A percentile compares a stretch with the other conserved stretches of the same genome.
phyloP scores from a whole-genome alignment of 139 green algal species.

The Picochlorum sp. region DNA sequence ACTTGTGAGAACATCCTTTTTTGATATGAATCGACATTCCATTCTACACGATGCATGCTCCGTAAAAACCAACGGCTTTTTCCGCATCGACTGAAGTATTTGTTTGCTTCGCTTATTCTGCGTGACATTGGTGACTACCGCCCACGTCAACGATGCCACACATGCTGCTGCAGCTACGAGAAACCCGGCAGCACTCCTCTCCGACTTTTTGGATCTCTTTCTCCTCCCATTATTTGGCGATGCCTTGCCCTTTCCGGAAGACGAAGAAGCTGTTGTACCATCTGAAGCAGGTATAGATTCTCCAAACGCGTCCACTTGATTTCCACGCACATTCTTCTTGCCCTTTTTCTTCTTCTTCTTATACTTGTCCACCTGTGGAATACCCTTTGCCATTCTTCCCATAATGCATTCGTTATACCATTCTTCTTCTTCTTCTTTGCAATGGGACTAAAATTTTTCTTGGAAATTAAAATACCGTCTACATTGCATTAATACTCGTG shows the following conservation, averaged over 20 bases:
- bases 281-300: background rate
- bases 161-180: constrained; percentile 11
- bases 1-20: constrained; percentile 16
- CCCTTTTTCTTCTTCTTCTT: constrained; percentile 1
- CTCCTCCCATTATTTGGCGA: background rate
- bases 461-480: too few relatives aligned
- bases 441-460: too few relatives aligned
- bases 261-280: background rate
- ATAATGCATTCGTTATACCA: too few relatives aligned
- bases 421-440: too few relatives aligned
- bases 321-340: background rate
- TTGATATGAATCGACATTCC: constrained; percentile 37
- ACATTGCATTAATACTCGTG: too few relatives aligned
- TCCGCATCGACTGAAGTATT: constrained; percentile 16
- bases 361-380: background rate
- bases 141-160: background rate
- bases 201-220: constrained; percentile 1
- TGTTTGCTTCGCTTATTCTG: constrained; percentile 7
- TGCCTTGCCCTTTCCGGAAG: background rate
- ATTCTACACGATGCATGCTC: constrained; percentile 42
- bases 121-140: background rate
- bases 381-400: background rate
- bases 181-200: constrained; percentile 1
- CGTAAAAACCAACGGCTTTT: constrained; percentile 24
- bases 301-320: background rate